phyloP scores from a whole-genome alignment of 2,329 filamentous ascomycete genomes.

The Didymella sp. region DNA sequence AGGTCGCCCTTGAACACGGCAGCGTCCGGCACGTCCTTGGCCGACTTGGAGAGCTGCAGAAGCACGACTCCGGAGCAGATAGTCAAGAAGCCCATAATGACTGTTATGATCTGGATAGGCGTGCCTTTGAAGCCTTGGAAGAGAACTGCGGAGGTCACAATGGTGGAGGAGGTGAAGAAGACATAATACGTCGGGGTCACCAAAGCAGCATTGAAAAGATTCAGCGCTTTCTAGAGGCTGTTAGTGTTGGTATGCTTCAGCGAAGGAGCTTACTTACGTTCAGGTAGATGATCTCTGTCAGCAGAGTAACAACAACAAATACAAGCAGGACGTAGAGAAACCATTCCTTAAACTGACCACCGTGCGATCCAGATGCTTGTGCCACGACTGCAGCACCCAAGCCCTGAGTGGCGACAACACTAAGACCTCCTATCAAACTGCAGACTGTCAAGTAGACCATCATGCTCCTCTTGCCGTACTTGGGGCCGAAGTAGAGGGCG shows the following conservation, averaged over 20 bases:
- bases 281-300: conserved; percentile 93
- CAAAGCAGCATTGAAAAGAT: conserved; percentile 93
- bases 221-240: conserved; percentile 86
- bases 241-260: conserved; percentile 37
- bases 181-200: conserved; percentile 99
- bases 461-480: conserved; percentile 97
- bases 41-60: conserved; percentile 94
- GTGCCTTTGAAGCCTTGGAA: conserved; percentile 95
- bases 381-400: conserved; percentile 90
- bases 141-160: conserved; percentile 89
- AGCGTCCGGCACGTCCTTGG: conserved; percentile 94
- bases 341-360: conserved; percentile 93
- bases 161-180: conserved; percentile 95
- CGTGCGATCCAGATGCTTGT: conserved; percentile 73
- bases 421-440: conserved; percentile 91
- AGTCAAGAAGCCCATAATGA: conserved; percentile 90
- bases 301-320: conserved; percentile 85
- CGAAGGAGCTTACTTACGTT: conserved; percentile 71
- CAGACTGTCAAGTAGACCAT: conserved; percentile 96
- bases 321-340: conserved; percentile 91
- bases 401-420: conserved; percentile 93
- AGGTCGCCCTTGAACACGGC: conserved; percentile 92
- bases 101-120: conserved; percentile 78
- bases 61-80: conserved; percentile 94
- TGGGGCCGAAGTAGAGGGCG: conserved; percentile 81